A percentile compares a stretch with the other conserved stretches of the same genome.
These are phyloP conservation scores for Beauveria bassiana DNA, from an alignment of 2,329 filamentous ascomycete genomes.

Conservation along the genomic window DNA sequence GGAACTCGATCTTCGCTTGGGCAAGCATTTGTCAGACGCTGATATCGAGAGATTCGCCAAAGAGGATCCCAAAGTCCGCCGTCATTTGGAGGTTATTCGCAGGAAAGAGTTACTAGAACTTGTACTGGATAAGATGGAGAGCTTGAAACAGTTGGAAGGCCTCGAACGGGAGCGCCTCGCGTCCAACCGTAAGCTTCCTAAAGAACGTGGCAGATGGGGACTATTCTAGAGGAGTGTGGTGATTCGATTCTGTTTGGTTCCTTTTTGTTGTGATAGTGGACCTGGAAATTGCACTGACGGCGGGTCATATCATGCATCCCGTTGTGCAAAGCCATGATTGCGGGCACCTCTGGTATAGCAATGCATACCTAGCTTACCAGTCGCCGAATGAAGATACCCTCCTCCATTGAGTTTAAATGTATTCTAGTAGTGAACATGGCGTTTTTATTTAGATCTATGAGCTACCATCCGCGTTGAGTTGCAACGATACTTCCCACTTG, in stretches of 20 bases:
- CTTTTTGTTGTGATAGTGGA: not conserved
- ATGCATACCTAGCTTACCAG: not conserved
- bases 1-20: conserved; percentile 79
- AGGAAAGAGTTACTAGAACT: conserved; percentile 89
- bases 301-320: not conserved
- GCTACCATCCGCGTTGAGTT: conserved; percentile 47
- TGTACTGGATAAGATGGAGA: conserved; percentile 93
- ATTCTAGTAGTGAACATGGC: not conserved
- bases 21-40: conserved; percentile 66
- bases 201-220: conserved; percentile 41
- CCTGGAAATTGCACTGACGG: not conserved
- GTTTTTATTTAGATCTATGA: not conserved
- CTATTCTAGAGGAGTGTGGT: conserved; percentile 31
- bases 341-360: not conserved
- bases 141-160: conserved; percentile 74
- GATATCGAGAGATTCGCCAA: conserved; percentile 86
- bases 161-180: conserved; percentile 50
- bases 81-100: conserved; percentile 85
- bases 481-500: conserved; percentile 88
- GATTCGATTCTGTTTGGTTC: not conserved
- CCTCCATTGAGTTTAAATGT: conserved; percentile 14
- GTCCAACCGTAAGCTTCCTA: conserved; percentile 21
- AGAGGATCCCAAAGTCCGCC: conserved; percentile 83
- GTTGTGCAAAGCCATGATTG: not conserved
- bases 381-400: conserved; percentile 22